These are phyloP conservation scores for Plectosphaerella cucumerina DNA, from an alignment of 2,329 filamentous ascomycete species.

Conservation along the genomic window DNA sequence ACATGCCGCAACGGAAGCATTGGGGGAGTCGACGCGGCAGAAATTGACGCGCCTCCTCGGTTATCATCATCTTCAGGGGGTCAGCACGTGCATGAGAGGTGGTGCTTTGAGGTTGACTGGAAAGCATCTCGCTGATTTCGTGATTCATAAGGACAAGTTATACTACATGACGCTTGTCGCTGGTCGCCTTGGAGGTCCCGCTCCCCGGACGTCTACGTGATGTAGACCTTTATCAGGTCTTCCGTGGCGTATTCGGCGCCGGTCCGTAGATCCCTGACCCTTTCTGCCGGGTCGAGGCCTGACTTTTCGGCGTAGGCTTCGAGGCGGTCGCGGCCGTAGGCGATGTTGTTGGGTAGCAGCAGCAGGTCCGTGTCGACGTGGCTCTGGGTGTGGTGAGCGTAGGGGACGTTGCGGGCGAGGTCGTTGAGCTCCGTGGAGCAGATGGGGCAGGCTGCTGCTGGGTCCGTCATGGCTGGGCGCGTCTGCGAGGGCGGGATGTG, in stretches of 20 bases:
- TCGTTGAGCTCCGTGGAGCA: conserved; percentile 94
- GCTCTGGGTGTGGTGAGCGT: conserved; percentile 92
- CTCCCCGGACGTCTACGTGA: conserved; percentile 51
- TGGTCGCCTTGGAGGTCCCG: background rate
- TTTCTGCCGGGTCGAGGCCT: conserved; percentile 57
- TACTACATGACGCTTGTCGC: background rate
- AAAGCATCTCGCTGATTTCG: background rate
- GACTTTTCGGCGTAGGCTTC: conserved; percentile 76
- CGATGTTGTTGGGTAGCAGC: conserved; percentile 79
- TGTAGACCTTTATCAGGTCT: conserved; percentile 82
- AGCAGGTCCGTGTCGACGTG: conserved; percentile 85
- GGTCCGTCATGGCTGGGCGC: conserved; percentile 26
- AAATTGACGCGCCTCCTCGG: too few relatives aligned
- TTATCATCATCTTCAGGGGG: too few relatives aligned
- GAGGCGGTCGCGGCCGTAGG: conserved; percentile 75
- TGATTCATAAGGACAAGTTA: background rate
- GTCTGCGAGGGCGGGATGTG: conserved; percentile 23
- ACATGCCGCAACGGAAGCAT: background rate
- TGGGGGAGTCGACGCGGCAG: too few relatives aligned
- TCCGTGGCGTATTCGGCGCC: conserved; percentile 60
- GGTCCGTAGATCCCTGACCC: conserved; percentile 73
- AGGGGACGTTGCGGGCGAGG: conserved; percentile 82
- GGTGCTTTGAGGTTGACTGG: background rate
- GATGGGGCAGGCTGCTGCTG: conserved; percentile 65
- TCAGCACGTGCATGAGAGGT: too few relatives aligned